Percentiles rank a stretch among this genome's conserved stretches.
Evolutionary conservation across 768 basidiomycete genomes (phyloP).

Genomic region (Mycena alexandri): DNA sequence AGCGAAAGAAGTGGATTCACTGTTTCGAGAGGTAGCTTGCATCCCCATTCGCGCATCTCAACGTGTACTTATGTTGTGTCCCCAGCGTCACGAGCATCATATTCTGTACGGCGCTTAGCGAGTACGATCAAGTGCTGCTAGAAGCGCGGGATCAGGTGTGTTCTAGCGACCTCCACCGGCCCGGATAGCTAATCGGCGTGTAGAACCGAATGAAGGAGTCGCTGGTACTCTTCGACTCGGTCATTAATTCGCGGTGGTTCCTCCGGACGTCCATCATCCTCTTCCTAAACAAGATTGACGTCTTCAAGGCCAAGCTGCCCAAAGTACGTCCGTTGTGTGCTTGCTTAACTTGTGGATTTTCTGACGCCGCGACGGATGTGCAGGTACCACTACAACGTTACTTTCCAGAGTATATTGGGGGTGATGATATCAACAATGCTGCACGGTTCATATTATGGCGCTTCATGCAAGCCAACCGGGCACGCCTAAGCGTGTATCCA

Average conservation of each 20-base stretch:
- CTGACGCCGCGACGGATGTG: not conserved
- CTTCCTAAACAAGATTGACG: slow-evolving; percentile 94
- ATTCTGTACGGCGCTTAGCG: slow-evolving; percentile 73
- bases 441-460: slow-evolving; percentile 84
- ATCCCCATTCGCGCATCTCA: slow-evolving; percentile 42
- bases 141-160: slow-evolving; percentile 66
- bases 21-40: slow-evolving; percentile 59
- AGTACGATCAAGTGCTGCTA: slow-evolving; percentile 70
- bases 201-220: slow-evolving; percentile 96
- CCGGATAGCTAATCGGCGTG: slow-evolving; percentile 50
- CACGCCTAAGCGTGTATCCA: slow-evolving; percentile 75
- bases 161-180: not conserved
- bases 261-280: slow-evolving; percentile 91
- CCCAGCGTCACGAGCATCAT: slow-evolving; percentile 68
- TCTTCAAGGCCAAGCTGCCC: slow-evolving; percentile 91
- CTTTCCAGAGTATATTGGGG: slow-evolving; percentile 66
- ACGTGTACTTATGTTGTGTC: not conserved
- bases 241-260: slow-evolving; percentile 95
- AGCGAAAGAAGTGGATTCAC: slow-evolving; percentile 88
- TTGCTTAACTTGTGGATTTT: not conserved
- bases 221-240: slow-evolving; percentile 89
- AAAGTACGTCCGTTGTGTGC: slow-evolving; percentile 47
- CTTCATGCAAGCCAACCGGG: slow-evolving; percentile 73
- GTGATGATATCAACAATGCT: slow-evolving; percentile 79
- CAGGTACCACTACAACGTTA: slow-evolving; percentile 56